Conservation (phyloP, 192 early-diverging fungal genomes). For the Coemansia sp. region DNA sequence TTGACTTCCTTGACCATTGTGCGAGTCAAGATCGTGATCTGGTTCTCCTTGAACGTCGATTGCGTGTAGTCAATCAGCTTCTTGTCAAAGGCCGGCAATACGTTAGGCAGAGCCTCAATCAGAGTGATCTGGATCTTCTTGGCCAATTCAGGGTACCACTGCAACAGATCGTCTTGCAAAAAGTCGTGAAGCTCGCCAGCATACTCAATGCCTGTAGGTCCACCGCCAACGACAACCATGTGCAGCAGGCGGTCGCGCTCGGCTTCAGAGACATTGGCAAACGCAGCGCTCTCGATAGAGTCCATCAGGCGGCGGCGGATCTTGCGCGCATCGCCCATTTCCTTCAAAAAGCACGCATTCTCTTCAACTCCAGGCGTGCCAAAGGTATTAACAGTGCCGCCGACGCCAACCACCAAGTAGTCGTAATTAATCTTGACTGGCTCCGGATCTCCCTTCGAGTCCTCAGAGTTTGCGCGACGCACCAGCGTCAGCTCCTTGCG, state of each 20-base stretch:
- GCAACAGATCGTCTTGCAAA: constrained; percentile 73
- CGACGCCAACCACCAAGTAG: constrained; percentile 78
- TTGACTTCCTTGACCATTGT: constrained; percentile 66
- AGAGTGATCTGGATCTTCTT: constrained; percentile 63
- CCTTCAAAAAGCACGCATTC: constrained; percentile 82
- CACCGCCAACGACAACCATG: constrained; percentile 86
- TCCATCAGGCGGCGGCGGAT: constrained; percentile 79
- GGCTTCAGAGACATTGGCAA: constrained; percentile 61
- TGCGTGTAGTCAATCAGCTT: constrained; percentile 72
- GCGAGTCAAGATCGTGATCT: constrained; percentile 74
- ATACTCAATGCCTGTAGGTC: constrained; percentile 78
- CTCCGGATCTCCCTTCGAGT: constrained; percentile 14
- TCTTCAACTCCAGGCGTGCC: constrained; percentile 81
- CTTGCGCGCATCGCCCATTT: constrained; percentile 77
- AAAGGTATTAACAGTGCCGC: constrained; percentile 81
- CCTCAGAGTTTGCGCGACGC: constrained; percentile 64
- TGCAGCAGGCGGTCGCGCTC: constrained; percentile 68
- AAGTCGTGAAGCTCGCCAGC: constrained; percentile 80
- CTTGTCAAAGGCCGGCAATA: constrained; percentile 74
- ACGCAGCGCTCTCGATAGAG: constrained; percentile 75
- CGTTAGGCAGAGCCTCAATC: constrained; percentile 76
- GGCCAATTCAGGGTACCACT: constrained; percentile 72
- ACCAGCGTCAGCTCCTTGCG: constrained; percentile 76
- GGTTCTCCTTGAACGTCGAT: constrained; percentile 69
- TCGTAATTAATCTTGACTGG: constrained; percentile 63